These are phyloP conservation scores for Penicillium sp. DNA, from an alignment of 2,329 filamentous ascomycete species.

Conservation along the genomic window DNA sequence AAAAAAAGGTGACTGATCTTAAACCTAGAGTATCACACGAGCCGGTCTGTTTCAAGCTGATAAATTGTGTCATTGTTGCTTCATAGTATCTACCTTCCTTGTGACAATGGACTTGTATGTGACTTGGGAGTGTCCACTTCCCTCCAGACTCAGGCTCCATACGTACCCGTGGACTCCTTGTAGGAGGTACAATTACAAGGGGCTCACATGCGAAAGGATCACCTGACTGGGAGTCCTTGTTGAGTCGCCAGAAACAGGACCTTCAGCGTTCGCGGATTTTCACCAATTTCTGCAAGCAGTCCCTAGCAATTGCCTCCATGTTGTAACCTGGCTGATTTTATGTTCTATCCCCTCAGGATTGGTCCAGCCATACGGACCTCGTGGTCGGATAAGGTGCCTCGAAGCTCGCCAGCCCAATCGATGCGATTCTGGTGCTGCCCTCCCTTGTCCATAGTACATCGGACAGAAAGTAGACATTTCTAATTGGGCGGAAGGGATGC, in stretches of 20 bases:
- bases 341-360: not conserved
- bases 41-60: not conserved
- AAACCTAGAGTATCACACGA: not conserved
- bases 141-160: too few relatives aligned
- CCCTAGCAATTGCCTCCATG: not conserved
- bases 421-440: slow-evolving; percentile 1
- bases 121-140: not conserved
- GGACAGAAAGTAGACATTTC: not conserved
- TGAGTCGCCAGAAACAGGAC: not conserved
- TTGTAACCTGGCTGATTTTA: not conserved
- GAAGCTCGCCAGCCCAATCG: slow-evolving; percentile 2
- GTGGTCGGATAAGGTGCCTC: slow-evolving; percentile 1
- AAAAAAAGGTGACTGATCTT: not conserved
- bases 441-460: slow-evolving; percentile 10
- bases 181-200: not conserved
- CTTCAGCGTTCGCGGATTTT: not conserved
- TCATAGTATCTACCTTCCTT: not conserved
- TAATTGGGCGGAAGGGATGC: slow-evolving; percentile 4
- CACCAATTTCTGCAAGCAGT: not conserved
- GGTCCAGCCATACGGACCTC: slow-evolving; percentile 5
- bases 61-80: not conserved
- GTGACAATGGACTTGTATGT: not conserved
- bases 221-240: not conserved
- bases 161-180: too few relatives aligned
- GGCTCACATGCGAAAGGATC: not conserved